Evolutionary conservation across 2,329 filamentous ascomycete genomes (phyloP).

Genomic region (Fusarium newnesense): DNA sequence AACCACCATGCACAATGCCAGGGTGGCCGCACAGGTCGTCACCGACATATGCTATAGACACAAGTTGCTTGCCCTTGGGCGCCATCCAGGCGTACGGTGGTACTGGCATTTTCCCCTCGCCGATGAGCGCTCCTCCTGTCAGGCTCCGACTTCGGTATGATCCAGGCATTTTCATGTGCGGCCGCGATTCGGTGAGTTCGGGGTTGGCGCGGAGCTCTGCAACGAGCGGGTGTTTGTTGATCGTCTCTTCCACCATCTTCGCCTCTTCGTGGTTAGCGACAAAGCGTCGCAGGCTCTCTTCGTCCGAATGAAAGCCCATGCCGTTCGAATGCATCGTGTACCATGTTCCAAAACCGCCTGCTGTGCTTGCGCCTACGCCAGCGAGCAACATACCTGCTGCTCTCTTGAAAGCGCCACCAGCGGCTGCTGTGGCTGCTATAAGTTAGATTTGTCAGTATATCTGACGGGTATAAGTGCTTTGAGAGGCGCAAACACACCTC

Average conservation of each 20-base stretch:
- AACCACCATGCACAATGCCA: constrained; percentile 88
- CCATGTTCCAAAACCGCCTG: constrained; percentile 51
- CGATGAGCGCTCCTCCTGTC: constrained; percentile 82
- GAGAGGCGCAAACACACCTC: constrained; percentile 35
- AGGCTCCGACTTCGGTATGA: constrained; percentile 77
- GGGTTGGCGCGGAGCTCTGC: constrained; percentile 73
- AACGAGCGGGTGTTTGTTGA: constrained; percentile 80
- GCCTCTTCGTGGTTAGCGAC: constrained; percentile 63
- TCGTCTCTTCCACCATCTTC: constrained; percentile 74
- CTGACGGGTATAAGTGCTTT: constrained; percentile 9
- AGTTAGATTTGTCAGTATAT: constrained; percentile 20
- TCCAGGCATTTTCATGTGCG: constrained; percentile 86
- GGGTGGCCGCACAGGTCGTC: constrained; percentile 87
- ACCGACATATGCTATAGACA: constrained; percentile 82
- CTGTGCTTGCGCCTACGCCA: constrained; percentile 45
- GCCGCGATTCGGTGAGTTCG: constrained; percentile 79
- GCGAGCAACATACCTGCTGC: constrained; percentile 42
- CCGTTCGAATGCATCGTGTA: constrained; percentile 49
- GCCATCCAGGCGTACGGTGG: constrained; percentile 84
- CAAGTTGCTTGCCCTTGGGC: constrained; percentile 72
- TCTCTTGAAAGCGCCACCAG: constrained; percentile 38
- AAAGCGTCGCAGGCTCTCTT: constrained; percentile 77
- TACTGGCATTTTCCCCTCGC: constrained; percentile 79
- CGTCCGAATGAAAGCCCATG: constrained; percentile 64
- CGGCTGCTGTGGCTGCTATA: constrained; percentile 22